These are phyloP conservation scores for Hanseniaspora hatyaiensis DNA, from an alignment of 805 yeast species.

Conservation along the genomic window DNA sequence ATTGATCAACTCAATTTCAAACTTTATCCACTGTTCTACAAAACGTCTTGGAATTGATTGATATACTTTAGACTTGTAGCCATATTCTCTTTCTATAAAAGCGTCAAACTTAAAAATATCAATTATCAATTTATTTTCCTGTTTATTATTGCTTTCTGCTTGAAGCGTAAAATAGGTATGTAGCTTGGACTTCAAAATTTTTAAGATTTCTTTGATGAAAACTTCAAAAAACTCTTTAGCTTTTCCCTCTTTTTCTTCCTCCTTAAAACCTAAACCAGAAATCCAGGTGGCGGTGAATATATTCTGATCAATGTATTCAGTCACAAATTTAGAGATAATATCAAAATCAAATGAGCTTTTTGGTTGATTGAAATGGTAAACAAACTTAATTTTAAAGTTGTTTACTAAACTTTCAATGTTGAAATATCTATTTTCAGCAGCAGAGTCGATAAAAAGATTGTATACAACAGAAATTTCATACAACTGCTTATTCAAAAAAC, in stretches of 20 bases:
- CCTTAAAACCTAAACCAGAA: constrained; percentile 21
- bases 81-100: constrained; percentile 30
- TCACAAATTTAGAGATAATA: constrained; percentile 40
- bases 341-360: constrained; percentile 37
- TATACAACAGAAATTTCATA: constrained; percentile 19
- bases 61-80: constrained; percentile 32
- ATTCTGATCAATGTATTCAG: constrained; percentile 36
- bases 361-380: constrained; percentile 41
- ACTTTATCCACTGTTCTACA: constrained; percentile 37
- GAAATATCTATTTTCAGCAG: constrained; percentile 30
- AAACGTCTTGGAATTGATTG: constrained; percentile 25
- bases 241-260: no score
- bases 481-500: constrained; percentile 17
- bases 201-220: constrained; percentile 21
- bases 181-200: constrained; percentile 32
- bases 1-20: constrained; percentile 37
- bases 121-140: constrained; percentile 29
- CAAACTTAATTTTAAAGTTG: constrained; percentile 39
- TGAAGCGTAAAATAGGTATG: constrained; percentile 7
- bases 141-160: constrained; percentile 30
- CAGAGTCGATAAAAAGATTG: constrained; percentile 19
- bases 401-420: constrained; percentile 37
- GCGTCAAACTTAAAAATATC: constrained; percentile 35
- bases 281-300: constrained; percentile 33
- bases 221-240: constrained; percentile 26